Conservation (phyloP, 768 basidiomycete genomes). For the Lepiota venenata region DNA sequence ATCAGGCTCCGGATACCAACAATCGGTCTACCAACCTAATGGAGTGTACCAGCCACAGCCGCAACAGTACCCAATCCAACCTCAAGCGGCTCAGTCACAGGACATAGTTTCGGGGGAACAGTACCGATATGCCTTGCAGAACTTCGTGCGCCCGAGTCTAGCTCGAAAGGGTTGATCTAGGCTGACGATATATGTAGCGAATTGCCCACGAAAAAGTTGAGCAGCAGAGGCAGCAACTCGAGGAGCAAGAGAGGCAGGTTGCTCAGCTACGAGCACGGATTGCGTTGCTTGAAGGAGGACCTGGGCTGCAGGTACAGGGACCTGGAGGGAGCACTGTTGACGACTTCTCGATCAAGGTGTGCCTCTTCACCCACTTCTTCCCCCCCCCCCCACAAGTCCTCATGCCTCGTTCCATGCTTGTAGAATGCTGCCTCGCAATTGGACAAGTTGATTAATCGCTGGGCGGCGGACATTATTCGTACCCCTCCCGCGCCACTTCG, state of each 20-base stretch:
- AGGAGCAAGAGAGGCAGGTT: slow-evolving; percentile 82
- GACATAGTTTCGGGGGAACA: slow-evolving; percentile 58
- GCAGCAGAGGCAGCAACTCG: slow-evolving; percentile 71
- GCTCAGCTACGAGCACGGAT: slow-evolving; percentile 71
- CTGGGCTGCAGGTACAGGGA: slow-evolving; percentile 34
- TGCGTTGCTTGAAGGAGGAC: slow-evolving; percentile 66
- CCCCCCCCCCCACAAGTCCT: slow-evolving; percentile 4
- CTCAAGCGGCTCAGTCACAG: slow-evolving; percentile 11
- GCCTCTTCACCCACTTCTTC: slow-evolving; percentile 13
- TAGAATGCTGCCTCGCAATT: slow-evolving; percentile 82
- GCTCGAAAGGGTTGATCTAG: background rate
- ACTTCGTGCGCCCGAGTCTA: slow-evolving; percentile 54
- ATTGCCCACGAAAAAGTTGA: slow-evolving; percentile 90
- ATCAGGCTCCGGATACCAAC: slow-evolving; percentile 1
- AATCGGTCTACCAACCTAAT: slow-evolving; percentile 23
- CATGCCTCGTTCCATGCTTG: slow-evolving; percentile 4
- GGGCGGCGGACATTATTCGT: slow-evolving; percentile 76
- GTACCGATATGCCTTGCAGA: slow-evolving; percentile 80
- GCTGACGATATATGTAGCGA: slow-evolving; percentile 39
- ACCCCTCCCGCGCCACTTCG: slow-evolving; percentile 50
- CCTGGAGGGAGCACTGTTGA: slow-evolving; percentile 68
- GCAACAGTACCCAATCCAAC: slow-evolving; percentile 12
- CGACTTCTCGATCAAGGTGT: slow-evolving; percentile 85
- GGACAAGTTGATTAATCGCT: slow-evolving; percentile 82
- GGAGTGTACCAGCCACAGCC: slow-evolving; percentile 21